Conservation (phyloP, 768 basidiomycete genomes). For the Lactifluus hygrophoroides region DNA sequence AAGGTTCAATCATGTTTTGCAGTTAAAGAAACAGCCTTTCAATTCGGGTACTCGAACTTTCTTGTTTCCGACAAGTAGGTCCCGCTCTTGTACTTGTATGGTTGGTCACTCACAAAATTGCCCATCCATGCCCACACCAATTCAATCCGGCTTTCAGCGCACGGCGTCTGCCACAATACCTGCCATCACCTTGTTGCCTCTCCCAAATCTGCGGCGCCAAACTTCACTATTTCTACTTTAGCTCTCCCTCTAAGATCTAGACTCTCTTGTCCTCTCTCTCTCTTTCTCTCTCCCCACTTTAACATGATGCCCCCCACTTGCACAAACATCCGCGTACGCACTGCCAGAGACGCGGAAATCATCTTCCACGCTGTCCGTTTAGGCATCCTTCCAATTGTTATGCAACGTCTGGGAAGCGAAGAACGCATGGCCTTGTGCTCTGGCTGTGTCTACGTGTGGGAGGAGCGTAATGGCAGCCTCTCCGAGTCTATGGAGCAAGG, state of each 20-base stretch:
- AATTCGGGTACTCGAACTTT: conserved; percentile 19
- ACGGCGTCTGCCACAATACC: conserved; percentile 11
- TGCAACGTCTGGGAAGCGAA: conserved; percentile 33
- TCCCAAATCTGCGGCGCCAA: conserved; percentile 12
- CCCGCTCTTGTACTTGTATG: conserved; percentile 21
- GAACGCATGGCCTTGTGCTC: conserved; percentile 29
- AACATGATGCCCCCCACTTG: conserved; percentile 31
- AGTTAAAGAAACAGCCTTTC: conserved; percentile 24
- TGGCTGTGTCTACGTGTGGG: conserved; percentile 35
- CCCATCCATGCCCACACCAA: not conserved
- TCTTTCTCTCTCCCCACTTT: conserved; percentile 1
- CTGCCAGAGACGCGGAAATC: conserved; percentile 31
- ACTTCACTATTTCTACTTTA: conserved; percentile 12
- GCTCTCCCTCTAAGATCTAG: conserved; percentile 16
- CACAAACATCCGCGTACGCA: conserved; percentile 30
- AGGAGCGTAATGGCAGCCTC: conserved; percentile 29
- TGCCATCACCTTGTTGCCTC: conserved; percentile 7
- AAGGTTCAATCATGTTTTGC: conserved; percentile 23
- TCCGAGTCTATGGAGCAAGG: conserved; percentile 29
- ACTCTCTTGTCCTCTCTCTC: conserved; percentile 10
- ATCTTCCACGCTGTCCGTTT: conserved; percentile 33
- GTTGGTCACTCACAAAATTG: conserved; percentile 11
- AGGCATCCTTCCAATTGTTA: conserved; percentile 30
- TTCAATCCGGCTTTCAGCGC: conserved; percentile 10
- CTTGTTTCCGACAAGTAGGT: conserved; percentile 9